Base-by-base conservation (phyloP, 139 green algal species). In the Tetradesmus obliquus region DNA sequence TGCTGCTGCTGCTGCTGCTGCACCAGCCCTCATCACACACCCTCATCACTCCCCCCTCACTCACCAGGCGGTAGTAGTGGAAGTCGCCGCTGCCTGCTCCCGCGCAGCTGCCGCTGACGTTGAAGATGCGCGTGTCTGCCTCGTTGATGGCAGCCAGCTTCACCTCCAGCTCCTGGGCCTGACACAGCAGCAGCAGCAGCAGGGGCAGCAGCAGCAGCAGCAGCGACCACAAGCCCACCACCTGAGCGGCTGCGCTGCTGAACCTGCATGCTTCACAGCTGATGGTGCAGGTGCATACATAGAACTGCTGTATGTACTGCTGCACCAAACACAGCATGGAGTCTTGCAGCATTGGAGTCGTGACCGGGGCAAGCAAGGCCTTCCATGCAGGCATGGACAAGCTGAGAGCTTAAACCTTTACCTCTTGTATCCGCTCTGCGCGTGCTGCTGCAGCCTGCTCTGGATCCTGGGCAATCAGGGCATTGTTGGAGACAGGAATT, bases 11-110 rank as follows among this genome's bases (percentile, higher is more conserved):
- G 55, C 57, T 55, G 84, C 58, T 89, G 32, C 82, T 8, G 84
- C 58, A 51, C 84, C 69, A 9, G 53, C 69, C n/a, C 76, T 13
- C 1, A 8, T 13, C 24, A 55, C 12, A 83, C 12, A 45, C 8
- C 13, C n/a, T 83, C 19, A n/a, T 13, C 60, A 72, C 12, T 10
- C 12, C 12, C 10, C 55, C 82, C 45, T 10, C 80, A 55, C 53
- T 86, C 54, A 86, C 88, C 45, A 79, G 95, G 19, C 97, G 87
- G 84, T 99, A 99, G 87, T 97, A 97, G 89, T 99, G 97, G 87
- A 98, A 99, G 76, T 99, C 97, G 22, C 97, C 96, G 83, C 95
- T 98, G 81, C 97, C 96, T n/a, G 97, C 97, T 7, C 97, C 97
- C 32, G 97, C 97, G 89, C 95, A 96, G 85, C 94, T 97, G 91